phyloP scores from a whole-genome alignment of 345 rosid genomes.

The Populus euphratica region DNA sequence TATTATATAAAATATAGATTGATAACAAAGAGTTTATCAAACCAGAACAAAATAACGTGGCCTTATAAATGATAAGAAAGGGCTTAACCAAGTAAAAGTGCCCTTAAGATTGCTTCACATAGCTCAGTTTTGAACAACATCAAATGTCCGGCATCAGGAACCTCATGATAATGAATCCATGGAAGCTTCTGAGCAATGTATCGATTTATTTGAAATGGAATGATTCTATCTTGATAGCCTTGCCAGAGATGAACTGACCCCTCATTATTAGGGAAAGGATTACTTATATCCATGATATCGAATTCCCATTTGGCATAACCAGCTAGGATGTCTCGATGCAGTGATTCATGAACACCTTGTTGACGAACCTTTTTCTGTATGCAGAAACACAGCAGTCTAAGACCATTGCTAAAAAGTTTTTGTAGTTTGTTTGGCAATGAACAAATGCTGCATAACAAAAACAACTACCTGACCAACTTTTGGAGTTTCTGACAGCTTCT shows the following conservation, averaged over 20 bases:
- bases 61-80: not conserved
- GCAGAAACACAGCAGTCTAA: not conserved
- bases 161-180: constrained; percentile 74
- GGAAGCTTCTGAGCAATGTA: constrained; percentile 55
- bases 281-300: constrained; percentile 52
- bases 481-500: constrained; percentile 38
- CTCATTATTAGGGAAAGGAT: constrained; percentile 54
- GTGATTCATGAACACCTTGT: constrained; percentile 68
- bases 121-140: constrained; percentile 37
- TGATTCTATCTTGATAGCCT: constrained; percentile 58
- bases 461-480: constrained; percentile 44
- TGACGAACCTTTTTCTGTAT: constrained; percentile 54
- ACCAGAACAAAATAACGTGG: too few species aligned
- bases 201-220: constrained; percentile 44
- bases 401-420: too few species aligned
- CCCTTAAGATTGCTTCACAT: constrained; percentile 50
- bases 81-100: constrained; percentile 37
- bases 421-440: too few species aligned
- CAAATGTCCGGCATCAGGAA: constrained; percentile 59
- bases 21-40: too few species aligned
- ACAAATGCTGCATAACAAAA: not conserved
- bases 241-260: constrained; percentile 79
- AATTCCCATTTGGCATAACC: constrained; percentile 77
- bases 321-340: constrained; percentile 55
- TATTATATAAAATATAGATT: too few species aligned